Evolutionary conservation across 805 yeast species (phyloP), one percentile per base, ranked within the genome.

Genomic region (Suhomyces xylopsoci): DNA sequence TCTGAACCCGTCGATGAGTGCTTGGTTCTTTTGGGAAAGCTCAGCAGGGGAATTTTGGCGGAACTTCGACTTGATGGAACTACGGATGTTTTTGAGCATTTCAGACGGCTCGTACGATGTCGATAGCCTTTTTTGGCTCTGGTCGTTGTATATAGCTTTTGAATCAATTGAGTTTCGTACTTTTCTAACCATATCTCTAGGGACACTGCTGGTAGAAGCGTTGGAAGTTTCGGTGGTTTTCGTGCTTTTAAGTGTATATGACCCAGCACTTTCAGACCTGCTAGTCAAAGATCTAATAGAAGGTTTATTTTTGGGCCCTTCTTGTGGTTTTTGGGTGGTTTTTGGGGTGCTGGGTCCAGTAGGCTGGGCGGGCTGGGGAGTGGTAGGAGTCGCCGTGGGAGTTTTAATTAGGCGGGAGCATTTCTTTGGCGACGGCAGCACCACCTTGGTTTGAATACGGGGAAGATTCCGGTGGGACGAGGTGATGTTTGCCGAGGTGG

Each of bases 1-100:
- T 50, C 78, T 61, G 42, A 74, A 62, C 44, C 67, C 74, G 26
- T 62, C 61, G n/a, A 72, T 42, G 17, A 69, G 60, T 4, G 51
- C 51, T 48, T 63, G 65, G 45, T 62, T 58, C 48, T 61, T 63
- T 24, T 51, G 53, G 12, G 49, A 32, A 14, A 59, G 47, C 20
- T 63, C 65, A 20, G 56, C 51, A n/a, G 57, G 32, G 12, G 26
- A 50, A 36, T 55, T 58, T 5, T 59, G 44, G 44, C 58, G 62
- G 17, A 62, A 47, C 51, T 71, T 71, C 24, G 70, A 57, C 54
- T 64, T 65, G 49, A 72, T 69, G 24, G 73, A 65, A 22, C 57
- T 50, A 38, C 68, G 60, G 17, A 72, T 65, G 51, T 55, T 64
- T 25, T 62, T 65, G 25, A 68, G 60, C 76, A 69, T 70, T 30